phyloP scores from a whole-genome alignment of 2,329 filamentous ascomycete species.

The Penicillium corylophilum region DNA sequence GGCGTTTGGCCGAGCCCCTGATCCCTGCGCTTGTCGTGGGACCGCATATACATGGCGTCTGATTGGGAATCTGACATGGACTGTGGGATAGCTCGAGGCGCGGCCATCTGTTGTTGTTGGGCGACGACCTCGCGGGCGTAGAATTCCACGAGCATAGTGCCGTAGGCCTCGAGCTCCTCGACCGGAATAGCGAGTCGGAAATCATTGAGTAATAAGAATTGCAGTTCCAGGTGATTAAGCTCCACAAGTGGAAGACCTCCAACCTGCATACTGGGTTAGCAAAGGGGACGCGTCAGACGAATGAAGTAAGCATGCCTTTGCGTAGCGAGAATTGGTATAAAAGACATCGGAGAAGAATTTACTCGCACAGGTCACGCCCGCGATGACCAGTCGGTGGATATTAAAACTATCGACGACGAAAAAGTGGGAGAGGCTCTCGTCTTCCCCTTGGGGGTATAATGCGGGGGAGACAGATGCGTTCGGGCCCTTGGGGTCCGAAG shows the following conservation, averaged over 20 bases:
- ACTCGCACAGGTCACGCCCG: conserved; percentile 95
- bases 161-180: conserved; percentile 94
- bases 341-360: conserved; percentile 99
- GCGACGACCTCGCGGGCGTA: conserved; percentile 87
- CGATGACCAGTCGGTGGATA: conserved; percentile 93
- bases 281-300: neutral
- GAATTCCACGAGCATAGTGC: conserved; percentile 97
- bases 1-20: conserved; percentile 34
- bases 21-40: conserved; percentile 26
- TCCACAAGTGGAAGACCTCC: conserved; percentile 88
- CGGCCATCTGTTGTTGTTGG: conserved; percentile 49
- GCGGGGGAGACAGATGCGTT: conserved; percentile 35
- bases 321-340: conserved; percentile 98
- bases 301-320: conserved; percentile 68
- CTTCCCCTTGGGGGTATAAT: conserved; percentile 40
- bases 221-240: conserved; percentile 91
- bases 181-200: conserved; percentile 90
- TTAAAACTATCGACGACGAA: conserved; percentile 99
- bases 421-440: conserved; percentile 63
- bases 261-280: conserved; percentile 59
- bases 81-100: conserved; percentile 21
- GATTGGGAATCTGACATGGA: conserved; percentile 18
- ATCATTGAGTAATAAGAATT: conserved; percentile 93
- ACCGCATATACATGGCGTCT: conserved; percentile 37
- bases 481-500: conserved; percentile 35